phyloP scores from a whole-genome alignment of 1,139 yeast species.

The Geotrichum phurueaensis region DNA sequence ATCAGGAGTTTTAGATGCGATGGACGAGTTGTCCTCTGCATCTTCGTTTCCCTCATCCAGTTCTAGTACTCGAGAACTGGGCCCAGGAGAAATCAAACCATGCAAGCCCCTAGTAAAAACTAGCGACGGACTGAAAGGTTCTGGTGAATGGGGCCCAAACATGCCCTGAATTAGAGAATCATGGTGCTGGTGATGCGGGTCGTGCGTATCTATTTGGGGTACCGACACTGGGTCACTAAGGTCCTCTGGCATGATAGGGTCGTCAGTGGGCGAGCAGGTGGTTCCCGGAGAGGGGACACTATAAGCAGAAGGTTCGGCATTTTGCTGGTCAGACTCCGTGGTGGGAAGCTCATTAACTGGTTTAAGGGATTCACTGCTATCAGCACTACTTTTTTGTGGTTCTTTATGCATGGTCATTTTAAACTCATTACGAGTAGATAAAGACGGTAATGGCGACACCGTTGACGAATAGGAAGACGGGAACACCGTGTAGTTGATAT shows the following conservation, averaged over 20 bases:
- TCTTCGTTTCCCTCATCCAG: background rate
- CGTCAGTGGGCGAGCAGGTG: constrained; percentile 1
- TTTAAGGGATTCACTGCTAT: background rate
- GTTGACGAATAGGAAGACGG: background rate
- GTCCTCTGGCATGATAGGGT: background rate
- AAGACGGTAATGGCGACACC: background rate
- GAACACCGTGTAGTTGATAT: background rate
- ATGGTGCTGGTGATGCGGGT: background rate
- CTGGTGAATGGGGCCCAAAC: background rate
- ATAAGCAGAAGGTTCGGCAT: background rate
- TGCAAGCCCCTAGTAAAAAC: background rate
- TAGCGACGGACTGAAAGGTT: background rate
- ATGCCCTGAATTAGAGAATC: background rate
- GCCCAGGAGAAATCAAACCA: background rate
- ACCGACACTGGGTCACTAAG: background rate
- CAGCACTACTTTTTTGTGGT: background rate
- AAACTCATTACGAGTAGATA: background rate
- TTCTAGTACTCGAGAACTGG: background rate
- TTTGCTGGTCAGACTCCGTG: background rate
- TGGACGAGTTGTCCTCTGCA: background rate
- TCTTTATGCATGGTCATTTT: background rate
- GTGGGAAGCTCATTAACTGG: background rate
- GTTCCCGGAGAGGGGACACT: constrained; percentile 1
- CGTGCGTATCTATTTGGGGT: background rate
- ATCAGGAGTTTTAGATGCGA: background rate